Conservation (phyloP, 2,329 filamentous ascomycete species). For the Cordyceps tenuipes region DNA sequence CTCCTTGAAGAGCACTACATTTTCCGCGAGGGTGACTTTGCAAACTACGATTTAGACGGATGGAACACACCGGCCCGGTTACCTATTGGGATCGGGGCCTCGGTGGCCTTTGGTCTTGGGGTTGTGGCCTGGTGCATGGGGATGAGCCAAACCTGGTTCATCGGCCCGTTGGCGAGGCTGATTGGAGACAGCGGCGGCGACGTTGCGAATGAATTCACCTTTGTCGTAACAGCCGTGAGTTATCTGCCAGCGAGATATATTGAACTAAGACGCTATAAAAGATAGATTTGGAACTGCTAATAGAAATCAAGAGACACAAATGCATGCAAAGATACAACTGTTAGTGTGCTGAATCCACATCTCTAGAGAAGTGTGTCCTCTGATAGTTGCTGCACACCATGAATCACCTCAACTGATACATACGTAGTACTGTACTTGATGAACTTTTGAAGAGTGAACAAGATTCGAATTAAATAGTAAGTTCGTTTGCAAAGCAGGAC, state of each 20-base stretch:
- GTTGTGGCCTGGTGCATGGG: conserved; percentile 41
- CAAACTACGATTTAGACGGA: conserved; percentile 32
- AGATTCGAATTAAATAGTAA: not conserved
- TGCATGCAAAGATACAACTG: too few relatives aligned
- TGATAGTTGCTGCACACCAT: too few relatives aligned
- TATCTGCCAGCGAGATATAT: conserved; percentile 34
- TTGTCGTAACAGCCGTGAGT: conserved; percentile 34
- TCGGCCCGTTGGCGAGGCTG: conserved; percentile 42
- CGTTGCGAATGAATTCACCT: conserved; percentile 33
- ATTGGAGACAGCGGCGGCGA: conserved; percentile 55
- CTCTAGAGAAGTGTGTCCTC: too few relatives aligned
- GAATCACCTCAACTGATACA: too few relatives aligned
- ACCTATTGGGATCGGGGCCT: conserved; percentile 33
- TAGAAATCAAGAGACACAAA: too few relatives aligned
- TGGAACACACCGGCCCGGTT: conserved; percentile 36
- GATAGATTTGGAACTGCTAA: not conserved
- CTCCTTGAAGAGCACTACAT: conserved; percentile 34
- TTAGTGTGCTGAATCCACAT: too few relatives aligned
- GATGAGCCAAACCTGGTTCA: conserved; percentile 49
- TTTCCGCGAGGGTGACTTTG: conserved; percentile 32
- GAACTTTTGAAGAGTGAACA: too few relatives aligned
- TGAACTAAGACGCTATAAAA: conserved; percentile 24
- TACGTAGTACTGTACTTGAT: too few relatives aligned
- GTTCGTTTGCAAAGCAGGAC: conserved; percentile 10
- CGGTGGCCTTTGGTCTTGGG: conserved; percentile 33